These are phyloP conservation scores for Hypoxylon sp. DNA, from an alignment of 2,329 filamentous ascomycete species.

Conservation along the genomic window DNA sequence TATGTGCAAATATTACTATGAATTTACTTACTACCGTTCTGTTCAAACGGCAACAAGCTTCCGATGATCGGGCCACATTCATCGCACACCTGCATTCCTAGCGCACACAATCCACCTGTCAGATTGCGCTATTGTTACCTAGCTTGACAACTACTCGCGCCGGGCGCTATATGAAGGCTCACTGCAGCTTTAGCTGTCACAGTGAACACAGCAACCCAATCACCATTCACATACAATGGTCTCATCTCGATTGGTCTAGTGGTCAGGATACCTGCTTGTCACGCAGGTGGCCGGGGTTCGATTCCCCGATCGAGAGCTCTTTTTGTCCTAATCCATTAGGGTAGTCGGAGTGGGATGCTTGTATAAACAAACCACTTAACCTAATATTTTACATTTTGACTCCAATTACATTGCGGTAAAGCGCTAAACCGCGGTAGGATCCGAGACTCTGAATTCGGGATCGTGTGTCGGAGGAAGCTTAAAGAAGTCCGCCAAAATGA, in stretches of 20 bases:
- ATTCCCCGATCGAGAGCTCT: conserved; percentile 53
- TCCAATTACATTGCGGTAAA: too few species aligned
- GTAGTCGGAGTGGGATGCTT: too few species aligned
- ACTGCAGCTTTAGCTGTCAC: not conserved
- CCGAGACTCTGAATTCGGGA: too few species aligned
- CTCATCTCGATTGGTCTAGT: conserved; percentile 43
- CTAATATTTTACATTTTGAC: too few species aligned
- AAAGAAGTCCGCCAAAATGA: not conserved
- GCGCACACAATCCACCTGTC: not conserved
- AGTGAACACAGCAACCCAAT: not conserved
- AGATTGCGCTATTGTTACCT: conserved; percentile 3
- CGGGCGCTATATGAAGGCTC: not conserved
- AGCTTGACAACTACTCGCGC: too few species aligned
- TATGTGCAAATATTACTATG: not conserved
- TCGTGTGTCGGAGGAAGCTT: too few species aligned
- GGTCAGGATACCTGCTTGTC: conserved; percentile 44
- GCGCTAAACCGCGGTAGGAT: too few species aligned
- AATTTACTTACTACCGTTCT: not conserved
- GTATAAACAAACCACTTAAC: too few species aligned
- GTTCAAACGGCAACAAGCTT: not conserved
- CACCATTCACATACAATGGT: not conserved
- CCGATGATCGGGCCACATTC: not conserved
- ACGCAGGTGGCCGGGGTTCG: conserved; percentile 51
- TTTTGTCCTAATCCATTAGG: not conserved
- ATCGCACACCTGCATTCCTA: not conserved